Evolutionary conservation across 2,329 filamentous ascomycete genomes (phyloP).

Genomic region (Cercospora beticola): DNA sequence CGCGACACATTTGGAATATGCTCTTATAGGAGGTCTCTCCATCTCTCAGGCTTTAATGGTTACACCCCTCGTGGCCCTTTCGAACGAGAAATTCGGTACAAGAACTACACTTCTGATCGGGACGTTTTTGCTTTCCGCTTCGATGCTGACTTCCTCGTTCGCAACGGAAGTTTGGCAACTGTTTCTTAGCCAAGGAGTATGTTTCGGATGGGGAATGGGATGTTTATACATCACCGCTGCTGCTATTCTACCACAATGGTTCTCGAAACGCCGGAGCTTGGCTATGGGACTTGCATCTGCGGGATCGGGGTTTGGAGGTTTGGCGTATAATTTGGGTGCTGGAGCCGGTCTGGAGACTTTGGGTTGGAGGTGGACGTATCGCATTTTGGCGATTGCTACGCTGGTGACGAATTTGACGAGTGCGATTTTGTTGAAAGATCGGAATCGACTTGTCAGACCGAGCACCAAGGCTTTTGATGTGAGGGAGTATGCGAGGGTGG

Average conservation of each 20-base stretch:
- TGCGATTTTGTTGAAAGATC: slow-evolving; percentile 63
- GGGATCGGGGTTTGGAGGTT: slow-evolving; percentile 70
- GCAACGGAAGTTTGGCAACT: slow-evolving; percentile 70
- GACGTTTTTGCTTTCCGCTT: slow-evolving; percentile 59
- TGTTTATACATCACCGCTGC: slow-evolving; percentile 69
- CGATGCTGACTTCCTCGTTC: slow-evolving; percentile 68
- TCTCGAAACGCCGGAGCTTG: slow-evolving; percentile 63
- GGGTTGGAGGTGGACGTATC: slow-evolving; percentile 48
- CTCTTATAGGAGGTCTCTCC: slow-evolving; percentile 71
- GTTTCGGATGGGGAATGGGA: slow-evolving; percentile 72
- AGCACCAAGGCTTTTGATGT: slow-evolving; percentile 23
- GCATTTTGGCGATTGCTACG: slow-evolving; percentile 60
- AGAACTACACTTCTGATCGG: slow-evolving; percentile 64
- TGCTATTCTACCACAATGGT: slow-evolving; percentile 69
- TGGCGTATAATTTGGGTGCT: slow-evolving; percentile 64
- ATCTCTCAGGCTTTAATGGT: slow-evolving; percentile 63
- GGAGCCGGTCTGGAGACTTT: slow-evolving; percentile 64
- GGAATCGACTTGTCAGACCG: slow-evolving; percentile 25
- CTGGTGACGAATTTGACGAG: slow-evolving; percentile 63
- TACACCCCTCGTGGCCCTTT: slow-evolving; percentile 63
- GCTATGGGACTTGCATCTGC: slow-evolving; percentile 65
- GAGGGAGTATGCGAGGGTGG: slow-evolving; percentile 21
- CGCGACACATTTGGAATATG: slow-evolving; percentile 64
- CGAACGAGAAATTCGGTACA: slow-evolving; percentile 61
- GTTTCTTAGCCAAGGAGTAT: slow-evolving; percentile 68